Base-by-base conservation (phyloP, 371 early-diverging fungal species). In the Mucor sp. region DNA sequence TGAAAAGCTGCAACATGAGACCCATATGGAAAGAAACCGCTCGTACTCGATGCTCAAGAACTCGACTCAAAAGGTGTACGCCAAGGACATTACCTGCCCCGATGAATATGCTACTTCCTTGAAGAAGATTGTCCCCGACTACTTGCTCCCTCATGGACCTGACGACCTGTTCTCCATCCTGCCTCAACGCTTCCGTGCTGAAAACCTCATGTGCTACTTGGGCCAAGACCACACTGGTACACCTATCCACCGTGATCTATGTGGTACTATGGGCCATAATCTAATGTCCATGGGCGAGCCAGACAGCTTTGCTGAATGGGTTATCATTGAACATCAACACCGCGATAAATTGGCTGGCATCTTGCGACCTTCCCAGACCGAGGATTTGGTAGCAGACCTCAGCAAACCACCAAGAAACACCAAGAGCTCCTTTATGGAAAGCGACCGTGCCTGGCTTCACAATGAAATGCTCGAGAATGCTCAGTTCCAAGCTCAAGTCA, bases 181-280 rank as follows among this genome's bases (percentile, higher is more conserved):
- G n/a, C 78, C 78, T 8, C 14, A 58, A 15, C 39, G 58, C 2
- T 60, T 78, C 27, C 63, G 68, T 6, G 75, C 81, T 2, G 75
- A 71, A 61, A 74, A 76, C 19, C 58, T 78, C n/a, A 78, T 81
- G 81, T 74, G 74, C 23, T 81, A 81, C 48, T 25, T 78, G 1
- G 81, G 78, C 11, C 71, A 72, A 32, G 55, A 53, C 6, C 43
- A 58, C 0, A 76, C 78, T 0, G 78, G 81, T 7, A 80, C 80
- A 30, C 71, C 80, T 3, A 48, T 76, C 6, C 78, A 81, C 62
- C 67, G 71, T 12, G 81, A 81, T 43, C 59, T 81, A 3, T 78
- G 77, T 55, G 78, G 71, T 14, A 76, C 81, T 1, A 65, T 78
- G 67, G 81, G 81, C 3, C 81, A 81, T 43, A 81, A 81, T 12